Evolutionary conservation across 352 stramenopile genomes (phyloP).

Genomic region (Saprolegnia parasitica): DNA sequence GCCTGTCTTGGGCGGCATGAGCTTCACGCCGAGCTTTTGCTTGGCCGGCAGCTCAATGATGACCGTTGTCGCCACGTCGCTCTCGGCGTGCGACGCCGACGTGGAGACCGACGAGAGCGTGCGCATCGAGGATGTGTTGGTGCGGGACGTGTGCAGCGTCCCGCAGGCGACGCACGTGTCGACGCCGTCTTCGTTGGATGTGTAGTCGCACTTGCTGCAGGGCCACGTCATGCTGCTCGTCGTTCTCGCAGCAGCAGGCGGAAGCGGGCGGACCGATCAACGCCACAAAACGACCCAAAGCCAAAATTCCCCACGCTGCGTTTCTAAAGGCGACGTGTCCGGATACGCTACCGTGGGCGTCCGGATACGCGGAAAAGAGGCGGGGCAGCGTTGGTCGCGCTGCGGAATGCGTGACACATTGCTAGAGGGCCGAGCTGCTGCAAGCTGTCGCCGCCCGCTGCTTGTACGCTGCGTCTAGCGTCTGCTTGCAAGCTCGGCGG

Average conservation of each 20-base stretch:
- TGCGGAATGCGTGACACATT: neutral
- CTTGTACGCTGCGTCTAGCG: too few relatives aligned
- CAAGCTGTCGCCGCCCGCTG: neutral
- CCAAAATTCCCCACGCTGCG: slow-evolving; percentile 15
- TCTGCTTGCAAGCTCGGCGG: too few relatives aligned
- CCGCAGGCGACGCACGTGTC: slow-evolving; percentile 57
- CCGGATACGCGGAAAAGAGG: neutral
- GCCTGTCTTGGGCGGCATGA: slow-evolving; percentile 75
- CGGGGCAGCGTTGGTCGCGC: neutral
- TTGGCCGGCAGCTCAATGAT: slow-evolving; percentile 79
- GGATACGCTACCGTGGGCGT: slow-evolving; percentile 8
- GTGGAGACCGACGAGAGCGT: slow-evolving; percentile 6
- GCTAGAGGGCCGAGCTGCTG: too few relatives aligned
- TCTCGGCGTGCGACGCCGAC: neutral
- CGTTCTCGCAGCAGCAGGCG: neutral
- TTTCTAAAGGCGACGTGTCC: slow-evolving; percentile 9
- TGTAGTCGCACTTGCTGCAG: slow-evolving; percentile 58
- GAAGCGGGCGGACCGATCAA: neutral
- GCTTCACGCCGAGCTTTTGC: slow-evolving; percentile 82
- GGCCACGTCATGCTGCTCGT: slow-evolving; percentile 46
- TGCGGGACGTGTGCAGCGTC: slow-evolving; percentile 29
- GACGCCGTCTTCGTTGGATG: slow-evolving; percentile 54
- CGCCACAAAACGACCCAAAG: slow-evolving; percentile 19
- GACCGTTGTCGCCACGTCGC: slow-evolving; percentile 42
- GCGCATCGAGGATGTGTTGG: slow-evolving; percentile 13